These are phyloP conservation scores for peach (Prunus persica) DNA, from an alignment of 306 rosid genomes.

Conservation along the genomic window Prunus_persica_NCBIv2 NC_034013.1:17971001-17971500, in stretches of 20 bases:
- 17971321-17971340: constrained; percentile 53
- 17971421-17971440: background rate
- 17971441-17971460: background rate
- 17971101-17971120: constrained; percentile 32
- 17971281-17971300: constrained; percentile 88
- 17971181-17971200: constrained; percentile 66
- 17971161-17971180: constrained; percentile 45
- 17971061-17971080: constrained; percentile 42
- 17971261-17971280: constrained; percentile 92
- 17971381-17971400: background rate
- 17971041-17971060: constrained; percentile 13
- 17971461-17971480: background rate
- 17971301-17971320: constrained; percentile 81
- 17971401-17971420: background rate
- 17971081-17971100: constrained; percentile 42
- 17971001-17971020: background rate
- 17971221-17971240: constrained; percentile 85
- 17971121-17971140: constrained; percentile 48
- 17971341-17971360: constrained; percentile 64
- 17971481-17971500: background rate
- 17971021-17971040: background rate
- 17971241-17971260: constrained; percentile 83
- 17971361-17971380: constrained; percentile 69
- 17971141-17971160: constrained; percentile 53
- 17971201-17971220: constrained; percentile 81